phyloP scores from a whole-genome alignment of 768 basidiomycete genomes.

The Dacryopinax spathularia region DNA sequence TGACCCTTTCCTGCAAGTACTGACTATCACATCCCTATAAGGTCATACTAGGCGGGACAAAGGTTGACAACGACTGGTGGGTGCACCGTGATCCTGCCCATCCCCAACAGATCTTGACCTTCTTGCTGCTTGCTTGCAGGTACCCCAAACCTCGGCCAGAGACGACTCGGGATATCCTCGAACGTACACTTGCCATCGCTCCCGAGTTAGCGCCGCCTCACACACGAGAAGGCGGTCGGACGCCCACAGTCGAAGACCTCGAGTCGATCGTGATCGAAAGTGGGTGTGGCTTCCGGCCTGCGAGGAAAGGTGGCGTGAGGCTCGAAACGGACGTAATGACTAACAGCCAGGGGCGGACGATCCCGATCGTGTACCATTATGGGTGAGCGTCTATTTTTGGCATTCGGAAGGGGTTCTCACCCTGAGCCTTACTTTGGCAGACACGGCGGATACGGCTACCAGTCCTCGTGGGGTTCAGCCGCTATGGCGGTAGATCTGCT shows the following conservation, averaged over 20 bases:
- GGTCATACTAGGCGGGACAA: slow-evolving; percentile 48
- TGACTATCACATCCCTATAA: slow-evolving; percentile 6
- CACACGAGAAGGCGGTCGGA: slow-evolving; percentile 8
- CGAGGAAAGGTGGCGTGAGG: slow-evolving; percentile 51
- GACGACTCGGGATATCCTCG: slow-evolving; percentile 45
- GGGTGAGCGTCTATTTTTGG: slow-evolving; percentile 32
- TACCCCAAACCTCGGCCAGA: slow-evolving; percentile 50
- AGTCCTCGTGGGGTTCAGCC: slow-evolving; percentile 53
- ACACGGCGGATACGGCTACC: slow-evolving; percentile 50
- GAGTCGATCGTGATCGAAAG: slow-evolving; percentile 28
- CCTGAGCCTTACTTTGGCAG: slow-evolving; percentile 22
- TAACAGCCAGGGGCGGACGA: slow-evolving; percentile 17
- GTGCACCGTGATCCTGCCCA: not conserved
- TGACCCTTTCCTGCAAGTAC: not conserved
- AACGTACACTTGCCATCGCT: slow-evolving; percentile 30
- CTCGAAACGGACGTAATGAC: slow-evolving; percentile 36
- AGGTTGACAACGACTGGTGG: slow-evolving; percentile 47
- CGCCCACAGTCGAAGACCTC: slow-evolving; percentile 28
- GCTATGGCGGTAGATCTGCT: slow-evolving; percentile 31
- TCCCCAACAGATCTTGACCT: not conserved
- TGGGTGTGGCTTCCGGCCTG: slow-evolving; percentile 51
- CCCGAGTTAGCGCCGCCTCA: slow-evolving; percentile 14
- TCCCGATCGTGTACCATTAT: slow-evolving; percentile 50
- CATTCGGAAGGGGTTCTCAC: not conserved
- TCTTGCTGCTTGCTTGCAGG: slow-evolving; percentile 26